These are phyloP conservation scores for Penicillium paxilli DNA, from an alignment of 495 filamentous ascomycete genomes.

Conservation along the genomic window DNA sequence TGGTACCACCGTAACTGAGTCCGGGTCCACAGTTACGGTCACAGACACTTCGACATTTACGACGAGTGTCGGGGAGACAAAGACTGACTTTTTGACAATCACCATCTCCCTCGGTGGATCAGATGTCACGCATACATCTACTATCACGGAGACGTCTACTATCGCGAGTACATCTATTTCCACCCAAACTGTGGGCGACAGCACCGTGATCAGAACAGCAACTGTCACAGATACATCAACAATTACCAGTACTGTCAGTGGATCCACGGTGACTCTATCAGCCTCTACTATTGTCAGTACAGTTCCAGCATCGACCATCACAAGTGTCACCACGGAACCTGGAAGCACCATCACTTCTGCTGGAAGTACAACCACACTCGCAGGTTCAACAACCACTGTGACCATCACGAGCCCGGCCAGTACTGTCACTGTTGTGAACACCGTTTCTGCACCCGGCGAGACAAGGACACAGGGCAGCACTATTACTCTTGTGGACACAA, in stretches of 20 bases:
- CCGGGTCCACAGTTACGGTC: background rate
- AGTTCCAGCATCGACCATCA: conserved; percentile 1
- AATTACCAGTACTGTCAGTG: background rate
- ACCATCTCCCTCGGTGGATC: background rate
- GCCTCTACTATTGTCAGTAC: background rate
- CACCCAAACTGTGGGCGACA: background rate
- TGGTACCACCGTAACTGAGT: background rate
- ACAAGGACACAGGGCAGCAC: background rate
- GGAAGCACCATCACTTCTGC: background rate
- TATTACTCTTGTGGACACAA: background rate
- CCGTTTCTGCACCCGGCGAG: background rate
- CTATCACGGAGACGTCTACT: background rate
- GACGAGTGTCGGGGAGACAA: background rate
- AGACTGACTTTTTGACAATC: background rate
- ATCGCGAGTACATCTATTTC: background rate
- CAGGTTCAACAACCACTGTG: background rate
- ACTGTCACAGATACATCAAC: background rate
- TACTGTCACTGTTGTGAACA: conserved; percentile 1
- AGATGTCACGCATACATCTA: background rate
- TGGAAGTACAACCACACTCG: background rate
- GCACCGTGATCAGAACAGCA: background rate
- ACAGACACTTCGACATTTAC: background rate
- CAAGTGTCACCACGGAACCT: background rate
- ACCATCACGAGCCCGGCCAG: background rate
- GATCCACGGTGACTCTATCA: background rate